These are phyloP conservation scores for Vaccinium corymbosum DNA, from an alignment of 148 eudicot species.

Conservation along the genomic window DNA sequence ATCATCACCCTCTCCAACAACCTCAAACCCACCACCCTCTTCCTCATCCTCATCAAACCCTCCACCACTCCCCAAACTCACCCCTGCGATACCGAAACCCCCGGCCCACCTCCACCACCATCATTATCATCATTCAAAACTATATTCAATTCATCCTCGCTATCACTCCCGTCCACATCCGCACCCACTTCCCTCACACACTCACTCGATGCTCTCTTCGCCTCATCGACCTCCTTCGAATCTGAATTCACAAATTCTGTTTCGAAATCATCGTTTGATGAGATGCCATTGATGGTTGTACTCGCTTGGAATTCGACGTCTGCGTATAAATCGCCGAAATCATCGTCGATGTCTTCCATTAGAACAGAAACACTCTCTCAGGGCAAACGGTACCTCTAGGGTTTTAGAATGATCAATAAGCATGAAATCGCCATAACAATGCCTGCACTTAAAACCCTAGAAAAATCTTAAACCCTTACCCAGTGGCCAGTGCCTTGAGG, in stretches of 20 bases:
- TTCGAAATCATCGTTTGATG: not conserved
- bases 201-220: conserved; percentile 5
- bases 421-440: not conserved
- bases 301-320: conserved; percentile 40
- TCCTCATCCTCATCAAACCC: conserved; percentile 14
- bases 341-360: conserved; percentile 34
- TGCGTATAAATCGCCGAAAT: conserved; percentile 45
- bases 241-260: not conserved
- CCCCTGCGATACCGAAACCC: not conserved
- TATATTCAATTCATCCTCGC: conserved; percentile 37
- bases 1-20: conserved; percentile 13
- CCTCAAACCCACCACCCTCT: not conserved
- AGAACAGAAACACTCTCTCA: not conserved
- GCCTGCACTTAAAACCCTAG: conserved; percentile 12
- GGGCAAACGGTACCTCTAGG: not conserved
- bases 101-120: conserved; percentile 6
- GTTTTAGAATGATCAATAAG: not conserved
- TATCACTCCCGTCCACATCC: conserved; percentile 22
- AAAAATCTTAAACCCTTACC: conserved; percentile 13
- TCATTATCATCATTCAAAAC: conserved; percentile 28
- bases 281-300: conserved; percentile 26
- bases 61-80: conserved; percentile 6
- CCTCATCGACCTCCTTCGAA: not conserved
- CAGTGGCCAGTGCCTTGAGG: not conserved
- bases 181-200: conserved; percentile 14